These are phyloP conservation scores for Monosporascus sp. DNA, from an alignment of 2,329 filamentous ascomycete species.

Conservation along the genomic window DNA sequence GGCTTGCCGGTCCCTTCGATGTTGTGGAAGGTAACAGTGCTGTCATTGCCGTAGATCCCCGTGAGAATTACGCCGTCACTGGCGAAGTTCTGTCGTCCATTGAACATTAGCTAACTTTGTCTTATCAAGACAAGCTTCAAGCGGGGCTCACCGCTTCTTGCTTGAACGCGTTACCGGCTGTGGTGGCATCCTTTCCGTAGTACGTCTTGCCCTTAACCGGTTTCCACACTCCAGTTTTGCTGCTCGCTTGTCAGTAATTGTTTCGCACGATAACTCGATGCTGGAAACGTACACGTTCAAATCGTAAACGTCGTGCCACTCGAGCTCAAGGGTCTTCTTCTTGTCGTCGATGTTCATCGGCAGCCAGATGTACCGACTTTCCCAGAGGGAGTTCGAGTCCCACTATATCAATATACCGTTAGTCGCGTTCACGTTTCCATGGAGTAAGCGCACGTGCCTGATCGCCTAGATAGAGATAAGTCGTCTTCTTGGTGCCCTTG, in stretches of 20 bases:
- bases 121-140: not conserved
- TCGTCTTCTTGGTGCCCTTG: conserved; percentile 41
- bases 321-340: conserved; percentile 42
- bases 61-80: conserved; percentile 42
- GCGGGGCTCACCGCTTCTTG: conserved; percentile 41
- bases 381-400: conserved; percentile 52
- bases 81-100: conserved; percentile 36
- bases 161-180: conserved; percentile 42
- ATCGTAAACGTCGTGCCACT: conserved; percentile 53
- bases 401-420: conserved; percentile 25
- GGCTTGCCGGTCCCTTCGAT: conserved; percentile 44
- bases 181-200: conserved; percentile 38
- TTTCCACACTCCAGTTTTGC: conserved; percentile 41
- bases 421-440: not conserved
- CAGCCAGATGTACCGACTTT: conserved; percentile 53
- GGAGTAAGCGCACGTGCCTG: conserved; percentile 19
- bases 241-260: conserved; percentile 9
- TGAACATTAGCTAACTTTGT: not conserved
- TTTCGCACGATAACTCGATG: not conserved
- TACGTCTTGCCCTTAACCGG: conserved; percentile 44
- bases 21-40: conserved; percentile 44
- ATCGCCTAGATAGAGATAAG: conserved; percentile 46
- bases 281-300: conserved; percentile 37
- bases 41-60: conserved; percentile 50
- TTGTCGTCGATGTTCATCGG: conserved; percentile 47